Evolutionary conservation across 225 moss, liverwort and hornwort species (phyloP).

Genomic region (Antitrichia curtipendula): DNA sequence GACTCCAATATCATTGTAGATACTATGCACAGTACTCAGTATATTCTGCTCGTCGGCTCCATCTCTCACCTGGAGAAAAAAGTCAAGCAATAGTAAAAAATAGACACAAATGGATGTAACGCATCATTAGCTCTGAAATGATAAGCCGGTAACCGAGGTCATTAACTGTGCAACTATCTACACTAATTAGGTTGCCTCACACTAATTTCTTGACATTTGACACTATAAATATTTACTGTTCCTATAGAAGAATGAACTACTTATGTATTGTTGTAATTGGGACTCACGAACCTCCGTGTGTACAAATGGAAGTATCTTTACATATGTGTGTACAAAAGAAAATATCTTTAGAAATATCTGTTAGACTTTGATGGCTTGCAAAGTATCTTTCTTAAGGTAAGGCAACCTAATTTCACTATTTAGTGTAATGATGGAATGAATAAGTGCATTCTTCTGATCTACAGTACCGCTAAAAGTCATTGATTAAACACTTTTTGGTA

Average conservation of each 20-base stretch:
- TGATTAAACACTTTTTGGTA: background rate
- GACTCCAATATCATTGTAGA: constrained; percentile 92
- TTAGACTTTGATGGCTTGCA: no score
- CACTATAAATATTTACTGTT: no score
- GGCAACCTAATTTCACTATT: no score
- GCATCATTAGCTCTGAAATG: background rate
- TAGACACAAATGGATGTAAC: background rate
- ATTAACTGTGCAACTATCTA: background rate
- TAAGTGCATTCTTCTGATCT: background rate
- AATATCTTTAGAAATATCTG: no score
- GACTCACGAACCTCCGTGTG: no score
- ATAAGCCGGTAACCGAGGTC: background rate
- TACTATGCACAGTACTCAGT: constrained; percentile 67
- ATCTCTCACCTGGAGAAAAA: constrained; percentile 47
- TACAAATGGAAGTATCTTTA: no score
- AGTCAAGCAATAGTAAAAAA: background rate
- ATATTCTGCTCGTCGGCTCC: constrained; percentile 78
- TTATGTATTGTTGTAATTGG: no score
- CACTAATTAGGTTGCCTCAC: background rate
- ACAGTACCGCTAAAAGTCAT: background rate
- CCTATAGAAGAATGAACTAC: no score
- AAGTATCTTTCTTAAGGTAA: no score
- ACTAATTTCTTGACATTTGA: no score
- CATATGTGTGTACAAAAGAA: no score
- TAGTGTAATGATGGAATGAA: background rate